Base-by-base conservation (phyloP, 768 basidiomycete species). In the Termitomyces sp. region DNA sequence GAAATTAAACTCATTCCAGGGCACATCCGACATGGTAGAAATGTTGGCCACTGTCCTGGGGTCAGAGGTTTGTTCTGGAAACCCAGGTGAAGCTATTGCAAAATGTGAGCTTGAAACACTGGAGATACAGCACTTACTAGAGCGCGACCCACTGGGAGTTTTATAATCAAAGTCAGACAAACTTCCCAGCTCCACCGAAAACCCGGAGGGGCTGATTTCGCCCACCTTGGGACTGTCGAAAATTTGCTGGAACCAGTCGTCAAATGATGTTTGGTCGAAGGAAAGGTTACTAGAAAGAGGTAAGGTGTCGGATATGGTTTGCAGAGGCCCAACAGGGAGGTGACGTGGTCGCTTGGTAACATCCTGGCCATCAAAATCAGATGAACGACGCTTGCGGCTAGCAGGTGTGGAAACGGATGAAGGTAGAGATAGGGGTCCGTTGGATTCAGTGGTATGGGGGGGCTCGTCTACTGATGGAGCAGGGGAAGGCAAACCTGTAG, bases 321-420 rank as follows among this genome's bases (percentile, higher is more conserved):
- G 69, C 2, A 63, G 66, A 1, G 69, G 64, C 16, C 43, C 57
- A 0, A 25, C 27, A 9, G 57, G 34, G 3, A 68, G 57, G 23
- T 55, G 59, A 12, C 65, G 61, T 0, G 68, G 66, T 21, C 68
- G 68, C 37, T 77, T 76, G 1, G 66, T 32, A 35, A 57, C n/a
- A 1, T 40, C 30, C 0, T 58, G 37, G 1, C 39, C 43, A 8
- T 68, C 71, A 3, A 64, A 55, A 11, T 74, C 71, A 2, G 76
- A 78, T 14, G 74, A 49, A 4, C 71, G 67, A 39, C 77, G 73
- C 57, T 78, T 77, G 14, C 72, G 70, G 21, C 59, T 67, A 37
- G 64, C 35, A 44, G 55, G 0, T 49, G 35, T 11, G 5, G 56
- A 51, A 40, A 17, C 39, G 16, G 17, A 9, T 0, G 47, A 54